Evolutionary conservation across 2,329 filamentous ascomycete species (phyloP), one percentile per base, ranked within the genome.

Genomic region (Laburnicola sp.): DNA sequence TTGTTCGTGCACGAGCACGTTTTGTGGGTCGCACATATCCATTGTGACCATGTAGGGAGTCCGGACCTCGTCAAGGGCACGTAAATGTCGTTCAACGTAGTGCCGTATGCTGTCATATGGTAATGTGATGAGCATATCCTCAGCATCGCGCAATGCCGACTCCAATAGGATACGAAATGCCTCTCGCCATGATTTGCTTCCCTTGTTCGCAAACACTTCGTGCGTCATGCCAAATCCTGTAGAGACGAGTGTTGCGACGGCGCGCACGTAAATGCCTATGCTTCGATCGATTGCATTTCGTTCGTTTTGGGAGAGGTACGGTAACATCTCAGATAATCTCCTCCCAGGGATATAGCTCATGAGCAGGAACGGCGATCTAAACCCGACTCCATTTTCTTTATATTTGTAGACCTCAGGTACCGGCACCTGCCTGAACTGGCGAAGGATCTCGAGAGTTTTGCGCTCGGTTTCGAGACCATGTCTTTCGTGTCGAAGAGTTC

Each of bases 121-220:
- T 5, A 84, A 63, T 50, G 77, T 80, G 57, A 85, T 76, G 9
- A 83, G 77, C 66, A 80, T 79, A 51, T 85, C 82, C 62, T 85
- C 82, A 11, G 77, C 80, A 58, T 85, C 82, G 11, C 80, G 79
- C 23, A 85, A 69, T 6, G 78, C 69, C 8, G 75, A 70, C 62
- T 84, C 82, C 21, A 84, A 69, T 34, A 84, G 73, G 4, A 64
- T 59, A 23, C 76, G 67, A 57, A 84, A 85, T 9, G 77, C 78
- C 48, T 79, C 75, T 46, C 74, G 72, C 82, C 82, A 85, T 2
- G 77, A 78, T n/a, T 57, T 60, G 48, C 67, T 74, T 11, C 80
- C 79, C 23, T 65, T 66, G n/a, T 76, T 75, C 10, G 64, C 64
- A 37, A 75, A 74, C 4, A 82, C 79, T 45, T 74, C 71, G 36